A percentile compares a stretch with the other conserved stretches of the same genome.
Conservation (phyloP, 148 eudicot species). For the Rhododendron mucronatum region DNA sequence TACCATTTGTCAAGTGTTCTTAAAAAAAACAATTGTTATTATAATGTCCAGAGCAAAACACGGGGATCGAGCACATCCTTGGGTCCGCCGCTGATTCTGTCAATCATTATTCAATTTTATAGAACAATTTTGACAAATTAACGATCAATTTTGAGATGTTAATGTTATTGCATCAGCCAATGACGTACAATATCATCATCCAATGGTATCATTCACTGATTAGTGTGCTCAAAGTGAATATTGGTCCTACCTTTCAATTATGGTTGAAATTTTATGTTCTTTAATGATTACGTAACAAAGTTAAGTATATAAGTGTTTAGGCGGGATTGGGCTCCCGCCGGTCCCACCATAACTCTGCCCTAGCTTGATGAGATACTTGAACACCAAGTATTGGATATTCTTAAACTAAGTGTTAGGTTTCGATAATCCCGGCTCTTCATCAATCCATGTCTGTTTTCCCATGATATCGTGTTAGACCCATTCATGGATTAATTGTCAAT, state of each 20-base stretch:
- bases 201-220: not conserved
- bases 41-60: too few relatives aligned
- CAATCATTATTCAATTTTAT: not conserved
- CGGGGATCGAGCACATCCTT: too few relatives aligned
- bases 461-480: too few relatives aligned
- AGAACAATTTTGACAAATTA: not conserved
- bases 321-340: not conserved
- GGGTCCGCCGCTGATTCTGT: not conserved
- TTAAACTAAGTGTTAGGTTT: not conserved
- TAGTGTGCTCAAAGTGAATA: not conserved
- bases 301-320: not conserved
- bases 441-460: too few relatives aligned
- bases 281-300: not conserved
- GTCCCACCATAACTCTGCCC: not conserved
- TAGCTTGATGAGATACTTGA: not conserved
- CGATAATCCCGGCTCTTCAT: not conserved
- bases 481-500: too few relatives aligned
- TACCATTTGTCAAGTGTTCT: too few relatives aligned
- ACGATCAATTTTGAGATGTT: not conserved
- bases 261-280: not conserved
- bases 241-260: not conserved
- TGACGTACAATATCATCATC: not conserved
- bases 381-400: not conserved
- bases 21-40: too few relatives aligned
- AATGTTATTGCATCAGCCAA: not conserved